A percentile compares a stretch with the other conserved stretches of the same genome.
Evolutionary conservation across 768 basidiomycete species (phyloP).

Genomic region (Termitomyces sp.): DNA sequence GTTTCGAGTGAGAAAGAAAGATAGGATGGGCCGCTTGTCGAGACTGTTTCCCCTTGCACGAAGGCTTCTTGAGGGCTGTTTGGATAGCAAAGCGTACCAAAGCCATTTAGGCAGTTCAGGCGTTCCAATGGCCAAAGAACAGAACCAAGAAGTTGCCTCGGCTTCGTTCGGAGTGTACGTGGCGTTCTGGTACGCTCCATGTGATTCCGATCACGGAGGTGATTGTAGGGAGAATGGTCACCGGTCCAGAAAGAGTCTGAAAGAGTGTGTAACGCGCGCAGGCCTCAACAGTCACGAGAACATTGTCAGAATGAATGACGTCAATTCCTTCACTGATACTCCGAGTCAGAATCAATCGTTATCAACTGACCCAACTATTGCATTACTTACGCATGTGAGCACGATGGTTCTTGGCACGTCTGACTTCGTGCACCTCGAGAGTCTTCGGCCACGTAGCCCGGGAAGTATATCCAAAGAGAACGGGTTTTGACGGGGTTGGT

Average conservation of each 20-base stretch:
- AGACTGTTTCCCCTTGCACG: not conserved
- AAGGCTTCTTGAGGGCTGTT: not conserved
- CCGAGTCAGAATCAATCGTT: not conserved
- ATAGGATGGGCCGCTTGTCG: not conserved
- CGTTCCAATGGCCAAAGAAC: not conserved
- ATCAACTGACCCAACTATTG: not conserved
- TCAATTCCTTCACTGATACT: not conserved
- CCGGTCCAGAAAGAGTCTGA: too few relatives aligned
- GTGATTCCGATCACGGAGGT: conserved; percentile 6
- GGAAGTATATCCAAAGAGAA: not conserved
- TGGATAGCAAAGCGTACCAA: not conserved
- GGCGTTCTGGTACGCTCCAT: not conserved
- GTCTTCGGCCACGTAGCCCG: not conserved
- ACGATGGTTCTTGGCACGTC: not conserved
- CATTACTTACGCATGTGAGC: not conserved
- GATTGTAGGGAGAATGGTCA: too few relatives aligned
- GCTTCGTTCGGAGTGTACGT: conserved; percentile 1
- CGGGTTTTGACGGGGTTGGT: not conserved
- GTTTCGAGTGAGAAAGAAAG: not conserved
- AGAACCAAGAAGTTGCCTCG: not conserved
- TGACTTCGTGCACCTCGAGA: not conserved
- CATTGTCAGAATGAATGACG: not conserved
- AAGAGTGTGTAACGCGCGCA: too few relatives aligned
- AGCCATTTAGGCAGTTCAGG: not conserved
- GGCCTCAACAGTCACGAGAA: too few relatives aligned